A percentile compares a stretch with the other conserved stretches of the same genome.
These are phyloP conservation scores for Wickerhamomyces sp. DNA, from an alignment of 1,139 yeast species.

Conservation along the genomic window DNA sequence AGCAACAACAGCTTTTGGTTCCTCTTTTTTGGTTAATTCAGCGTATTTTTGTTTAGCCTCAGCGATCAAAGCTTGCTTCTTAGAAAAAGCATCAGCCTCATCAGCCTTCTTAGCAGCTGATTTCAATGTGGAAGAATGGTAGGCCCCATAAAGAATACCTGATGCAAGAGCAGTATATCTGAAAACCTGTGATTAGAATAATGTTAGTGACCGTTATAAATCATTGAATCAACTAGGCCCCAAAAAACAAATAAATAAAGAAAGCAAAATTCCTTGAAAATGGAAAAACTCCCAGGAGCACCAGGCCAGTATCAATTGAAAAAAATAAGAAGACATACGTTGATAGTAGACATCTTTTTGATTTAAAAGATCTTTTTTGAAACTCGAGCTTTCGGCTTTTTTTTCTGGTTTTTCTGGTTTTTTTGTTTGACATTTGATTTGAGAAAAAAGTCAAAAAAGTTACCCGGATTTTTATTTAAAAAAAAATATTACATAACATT, in stretches of 20 bases:
- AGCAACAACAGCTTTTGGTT: constrained; percentile 21
- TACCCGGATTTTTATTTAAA: constrained; percentile 1
- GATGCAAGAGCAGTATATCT: constrained; percentile 92
- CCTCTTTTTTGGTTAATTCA: constrained; percentile 51
- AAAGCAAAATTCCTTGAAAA: background rate
- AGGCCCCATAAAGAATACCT: constrained; percentile 87
- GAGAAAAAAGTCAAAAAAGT: constrained; percentile 1
- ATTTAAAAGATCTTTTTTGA: background rate
- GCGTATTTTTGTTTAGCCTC: constrained; percentile 90
- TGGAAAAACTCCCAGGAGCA: too few species aligned
- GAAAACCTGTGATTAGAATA: constrained; percentile 49
- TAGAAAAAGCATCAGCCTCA: constrained; percentile 55
- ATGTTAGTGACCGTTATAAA: background rate
- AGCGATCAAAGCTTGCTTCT: constrained; percentile 71
- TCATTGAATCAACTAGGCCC: background rate
- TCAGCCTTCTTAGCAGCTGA: constrained; percentile 53
- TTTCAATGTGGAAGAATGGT: constrained; percentile 72
- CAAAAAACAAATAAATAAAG: too few species aligned
- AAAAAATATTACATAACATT: too few species aligned
- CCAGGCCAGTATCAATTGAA: background rate
- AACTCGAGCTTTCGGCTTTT: constrained; percentile 2
- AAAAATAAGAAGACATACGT: constrained; percentile 30
- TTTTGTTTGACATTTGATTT: constrained; percentile 2
- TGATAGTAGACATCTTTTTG: constrained; percentile 40
- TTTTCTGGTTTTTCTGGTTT: background rate